Evolutionary conservation across 345 rosid species (phyloP).

Genomic region (Citrus inodora): DNA sequence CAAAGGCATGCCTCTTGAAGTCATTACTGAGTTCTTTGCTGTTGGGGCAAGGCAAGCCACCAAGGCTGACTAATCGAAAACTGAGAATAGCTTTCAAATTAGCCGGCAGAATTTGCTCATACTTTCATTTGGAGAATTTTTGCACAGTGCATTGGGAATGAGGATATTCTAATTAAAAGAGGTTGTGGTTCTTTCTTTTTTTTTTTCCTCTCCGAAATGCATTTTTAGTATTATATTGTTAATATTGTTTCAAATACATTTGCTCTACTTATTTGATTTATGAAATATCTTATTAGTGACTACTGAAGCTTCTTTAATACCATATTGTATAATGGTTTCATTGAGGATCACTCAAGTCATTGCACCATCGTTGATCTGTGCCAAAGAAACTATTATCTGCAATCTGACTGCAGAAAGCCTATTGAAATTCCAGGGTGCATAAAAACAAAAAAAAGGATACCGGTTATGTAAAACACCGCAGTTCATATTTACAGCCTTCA

Average conservation of each 20-base stretch:
- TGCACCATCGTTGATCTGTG: neutral
- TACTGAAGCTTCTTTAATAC: neutral
- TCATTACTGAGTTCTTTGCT: slow-evolving; percentile 91
- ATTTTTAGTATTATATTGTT: neutral
- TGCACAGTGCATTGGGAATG: slow-evolving; percentile 8
- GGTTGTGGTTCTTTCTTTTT: neutral
- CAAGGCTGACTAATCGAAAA: slow-evolving; percentile 34
- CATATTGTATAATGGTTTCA: neutral
- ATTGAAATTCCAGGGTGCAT: neutral
- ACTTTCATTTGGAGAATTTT: slow-evolving; percentile 7
- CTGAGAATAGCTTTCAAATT: neutral
- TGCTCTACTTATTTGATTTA: neutral
- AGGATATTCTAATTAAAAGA: neutral
- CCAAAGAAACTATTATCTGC: neutral
- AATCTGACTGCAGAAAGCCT: neutral
- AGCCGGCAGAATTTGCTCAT: slow-evolving; percentile 4
- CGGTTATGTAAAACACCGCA: neutral
- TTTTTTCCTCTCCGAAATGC: neutral
- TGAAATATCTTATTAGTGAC: neutral
- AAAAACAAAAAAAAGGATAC: neutral
- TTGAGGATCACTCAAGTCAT: too few species aligned
- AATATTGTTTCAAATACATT: neutral
- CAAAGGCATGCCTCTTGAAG: slow-evolving; percentile 98
- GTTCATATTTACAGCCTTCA: slow-evolving; percentile 13
- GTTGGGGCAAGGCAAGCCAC: slow-evolving; percentile 71